These are phyloP conservation scores for Striga hermonthica DNA, from an alignment of 305 asterid species.

Conservation along the genomic window DNA sequence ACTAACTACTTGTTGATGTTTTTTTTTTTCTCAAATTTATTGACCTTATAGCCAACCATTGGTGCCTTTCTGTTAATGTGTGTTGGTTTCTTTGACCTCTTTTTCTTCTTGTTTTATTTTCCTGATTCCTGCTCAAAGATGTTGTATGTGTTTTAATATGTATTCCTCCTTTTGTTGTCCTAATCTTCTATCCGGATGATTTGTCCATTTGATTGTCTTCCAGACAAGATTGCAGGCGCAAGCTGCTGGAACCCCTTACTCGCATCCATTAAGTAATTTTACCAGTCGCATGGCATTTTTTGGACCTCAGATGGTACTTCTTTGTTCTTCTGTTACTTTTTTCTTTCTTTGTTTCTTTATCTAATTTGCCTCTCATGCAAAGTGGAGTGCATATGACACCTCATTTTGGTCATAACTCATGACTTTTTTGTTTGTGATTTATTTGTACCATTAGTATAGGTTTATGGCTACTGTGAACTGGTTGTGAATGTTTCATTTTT, in stretches of 20 bases:
- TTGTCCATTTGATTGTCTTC: conserved; percentile 10
- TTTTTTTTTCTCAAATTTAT: background rate
- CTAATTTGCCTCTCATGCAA: background rate
- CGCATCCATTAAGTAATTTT: conserved; percentile 85
- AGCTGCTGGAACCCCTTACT: conserved; percentile 86
- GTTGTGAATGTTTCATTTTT: background rate
- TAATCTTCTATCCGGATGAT: conserved; percentile 8
- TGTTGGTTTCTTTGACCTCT: conserved; percentile 7
- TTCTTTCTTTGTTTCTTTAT: conserved; percentile 5
- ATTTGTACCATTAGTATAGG: conserved; percentile 17
- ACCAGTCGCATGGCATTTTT: conserved; percentile 86
- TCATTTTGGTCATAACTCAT: background rate
- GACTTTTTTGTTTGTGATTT: conserved; percentile 15
- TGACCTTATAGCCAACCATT: background rate
- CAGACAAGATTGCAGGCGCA: conserved; percentile 98
- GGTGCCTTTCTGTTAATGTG: background rate
- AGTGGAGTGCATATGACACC: background rate
- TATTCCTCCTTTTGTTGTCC: conserved; percentile 3
- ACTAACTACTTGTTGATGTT: background rate
- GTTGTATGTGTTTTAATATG: conserved; percentile 2
- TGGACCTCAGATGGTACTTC: conserved; percentile 85
- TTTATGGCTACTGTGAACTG: conserved; percentile 4
- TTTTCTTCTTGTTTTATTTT: background rate
- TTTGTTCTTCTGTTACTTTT: background rate
- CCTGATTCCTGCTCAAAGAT: conserved; percentile 1